A percentile compares a stretch with the other conserved stretches of the same genome.
phyloP scores from a whole-genome alignment of 2,329 filamentous ascomycete genomes.

The Arthroderma sp. region DNA sequence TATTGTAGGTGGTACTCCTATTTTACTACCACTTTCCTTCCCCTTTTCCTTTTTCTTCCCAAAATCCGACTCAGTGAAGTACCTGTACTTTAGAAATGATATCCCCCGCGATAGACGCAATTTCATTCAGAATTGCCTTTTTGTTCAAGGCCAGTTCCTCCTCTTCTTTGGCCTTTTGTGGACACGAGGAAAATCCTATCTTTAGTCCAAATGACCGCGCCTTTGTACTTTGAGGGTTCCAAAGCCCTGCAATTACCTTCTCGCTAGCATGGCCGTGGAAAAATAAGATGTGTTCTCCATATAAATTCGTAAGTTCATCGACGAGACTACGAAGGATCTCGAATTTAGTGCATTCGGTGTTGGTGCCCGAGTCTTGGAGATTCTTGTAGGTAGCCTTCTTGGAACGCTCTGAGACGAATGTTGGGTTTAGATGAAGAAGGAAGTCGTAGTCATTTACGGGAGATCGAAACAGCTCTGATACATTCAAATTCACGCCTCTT shows the following conservation, averaged over 20 bases:
- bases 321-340: slow-evolving; percentile 54
- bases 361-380: slow-evolving; percentile 45
- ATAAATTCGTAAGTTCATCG: slow-evolving; percentile 54
- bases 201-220: slow-evolving; percentile 27
- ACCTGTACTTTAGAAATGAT: slow-evolving; percentile 57
- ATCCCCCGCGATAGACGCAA: slow-evolving; percentile 45
- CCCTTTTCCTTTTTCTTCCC: neutral
- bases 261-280: slow-evolving; percentile 56
- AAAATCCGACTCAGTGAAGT: slow-evolving; percentile 17
- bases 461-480: slow-evolving; percentile 56
- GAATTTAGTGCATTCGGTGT: slow-evolving; percentile 39
- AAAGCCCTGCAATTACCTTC: slow-evolving; percentile 50
- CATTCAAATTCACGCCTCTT: slow-evolving; percentile 43
- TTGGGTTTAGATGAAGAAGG: slow-evolving; percentile 57
- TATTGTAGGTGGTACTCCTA: neutral
- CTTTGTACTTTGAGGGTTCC: slow-evolving; percentile 43
- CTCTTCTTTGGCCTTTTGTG: slow-evolving; percentile 11
- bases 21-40: neutral
- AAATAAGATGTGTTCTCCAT: slow-evolving; percentile 60
- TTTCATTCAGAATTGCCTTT: slow-evolving; percentile 33
- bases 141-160: slow-evolving; percentile 28
- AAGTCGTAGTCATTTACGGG: slow-evolving; percentile 73
- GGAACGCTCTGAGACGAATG: slow-evolving; percentile 31
- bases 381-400: slow-evolving; percentile 56
- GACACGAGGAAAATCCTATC: slow-evolving; percentile 26